These are phyloP conservation scores for Rhodomyrtus tomentosa DNA, from an alignment of 345 rosid genomes.

Conservation along the genomic window DNA sequence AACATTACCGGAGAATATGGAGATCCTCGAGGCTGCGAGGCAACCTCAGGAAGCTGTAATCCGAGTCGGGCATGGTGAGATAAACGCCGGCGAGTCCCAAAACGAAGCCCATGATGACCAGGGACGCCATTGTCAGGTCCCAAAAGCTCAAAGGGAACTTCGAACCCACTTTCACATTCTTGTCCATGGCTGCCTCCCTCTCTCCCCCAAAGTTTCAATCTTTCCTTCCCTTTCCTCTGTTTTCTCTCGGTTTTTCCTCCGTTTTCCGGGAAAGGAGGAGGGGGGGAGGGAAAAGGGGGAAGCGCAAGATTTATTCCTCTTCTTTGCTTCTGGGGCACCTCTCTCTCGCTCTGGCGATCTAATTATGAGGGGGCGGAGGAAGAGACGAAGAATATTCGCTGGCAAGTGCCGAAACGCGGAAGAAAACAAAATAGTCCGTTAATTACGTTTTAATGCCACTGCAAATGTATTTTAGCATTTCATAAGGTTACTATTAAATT, in stretches of 20 bases:
- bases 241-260: neutral
- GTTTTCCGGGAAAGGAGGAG: neutral
- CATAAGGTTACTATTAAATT: neutral
- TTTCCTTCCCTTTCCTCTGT: conserved; percentile 9
- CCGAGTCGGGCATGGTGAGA: conserved; percentile 82
- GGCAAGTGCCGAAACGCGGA: neutral
- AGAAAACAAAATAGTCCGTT: neutral
- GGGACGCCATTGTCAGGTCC: conserved; percentile 54
- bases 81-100: conserved; percentile 56
- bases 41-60: conserved; percentile 90
- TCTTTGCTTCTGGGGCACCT: neutral
- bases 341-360: neutral
- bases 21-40: conserved; percentile 84
- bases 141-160: conserved; percentile 44
- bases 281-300: conserved; percentile 1
- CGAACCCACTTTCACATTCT: conserved; percentile 1
- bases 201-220: conserved; percentile 6
- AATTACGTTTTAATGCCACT: neutral
- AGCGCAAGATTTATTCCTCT: neutral
- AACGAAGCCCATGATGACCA: conserved; percentile 48
- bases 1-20: conserved; percentile 66
- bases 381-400: conserved; percentile 7
- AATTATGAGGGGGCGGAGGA: neutral
- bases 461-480: neutral
- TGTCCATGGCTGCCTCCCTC: neutral